phyloP scores from a whole-genome alignment of 2,329 filamentous ascomycete species.

The Ascomycota sp. region DNA sequence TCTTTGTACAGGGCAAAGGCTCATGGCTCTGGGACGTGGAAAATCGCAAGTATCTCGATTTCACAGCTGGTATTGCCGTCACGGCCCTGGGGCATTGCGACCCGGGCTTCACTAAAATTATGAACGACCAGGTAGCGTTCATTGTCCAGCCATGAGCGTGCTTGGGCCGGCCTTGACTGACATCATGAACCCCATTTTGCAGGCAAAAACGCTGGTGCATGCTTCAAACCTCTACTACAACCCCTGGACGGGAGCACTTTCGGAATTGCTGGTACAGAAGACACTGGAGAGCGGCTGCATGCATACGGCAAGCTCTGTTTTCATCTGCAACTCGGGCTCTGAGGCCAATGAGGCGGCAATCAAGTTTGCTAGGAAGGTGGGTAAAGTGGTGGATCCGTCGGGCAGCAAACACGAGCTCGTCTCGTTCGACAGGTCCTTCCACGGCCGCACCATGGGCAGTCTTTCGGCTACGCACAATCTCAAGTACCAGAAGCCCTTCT shows the following conservation, averaged over 20 bases:
- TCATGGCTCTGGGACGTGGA: slow-evolving; percentile 80
- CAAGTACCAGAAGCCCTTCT: slow-evolving; percentile 89
- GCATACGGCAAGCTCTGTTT: slow-evolving; percentile 57
- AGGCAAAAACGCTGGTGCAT: slow-evolving; percentile 61
- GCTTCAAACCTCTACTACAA: slow-evolving; percentile 95
- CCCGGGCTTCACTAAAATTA: slow-evolving; percentile 47
- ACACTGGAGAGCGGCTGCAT: slow-evolving; percentile 63
- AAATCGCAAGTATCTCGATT: slow-evolving; percentile 73
- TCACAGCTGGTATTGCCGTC: slow-evolving; percentile 89
- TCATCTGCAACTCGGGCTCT: slow-evolving; percentile 87
- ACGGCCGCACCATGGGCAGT: slow-evolving; percentile 86
- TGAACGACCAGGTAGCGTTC: slow-evolving; percentile 47
- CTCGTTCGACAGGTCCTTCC: slow-evolving; percentile 80
- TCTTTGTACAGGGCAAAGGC: slow-evolving; percentile 74
- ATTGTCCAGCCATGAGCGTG: neutral
- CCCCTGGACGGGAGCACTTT: slow-evolving; percentile 77
- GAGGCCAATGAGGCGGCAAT: slow-evolving; percentile 96
- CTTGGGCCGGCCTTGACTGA: neutral
- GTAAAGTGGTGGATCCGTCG: slow-evolving; percentile 49
- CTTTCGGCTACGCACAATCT: slow-evolving; percentile 92
- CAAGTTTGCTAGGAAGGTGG: slow-evolving; percentile 86
- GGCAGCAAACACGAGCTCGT: slow-evolving; percentile 64
- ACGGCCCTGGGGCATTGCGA: slow-evolving; percentile 84
- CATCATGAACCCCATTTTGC: neutral
- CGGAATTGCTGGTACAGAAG: slow-evolving; percentile 60